Base-by-base conservation (phyloP, 345 rosid species). In the Murraya paniculata region DNA sequence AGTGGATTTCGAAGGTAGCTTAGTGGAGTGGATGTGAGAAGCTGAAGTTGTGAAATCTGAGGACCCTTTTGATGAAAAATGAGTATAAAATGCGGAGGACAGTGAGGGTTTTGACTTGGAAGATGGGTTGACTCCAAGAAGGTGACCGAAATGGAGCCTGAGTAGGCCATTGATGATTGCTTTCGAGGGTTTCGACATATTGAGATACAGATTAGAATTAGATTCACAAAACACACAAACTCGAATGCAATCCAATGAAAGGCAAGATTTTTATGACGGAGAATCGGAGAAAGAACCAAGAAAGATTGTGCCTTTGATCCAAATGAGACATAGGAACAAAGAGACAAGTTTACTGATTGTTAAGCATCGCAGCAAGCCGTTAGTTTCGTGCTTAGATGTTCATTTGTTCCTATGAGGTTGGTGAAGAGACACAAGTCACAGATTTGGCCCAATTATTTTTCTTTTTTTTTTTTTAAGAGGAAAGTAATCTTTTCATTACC, bases 141-240 rank as follows among this genome's bases (percentile, higher is more conserved):
- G 80, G 65, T 70, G 72, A 76, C 13, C 68, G 81, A 57, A 78
- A 30, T 83, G 91, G 30, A 69, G 76, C 6, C 77, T 85, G 74
- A 89, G 71, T 53, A 91, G 82, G 48, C 86, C 83, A 28, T 79
- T 75, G 79, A 87, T 78, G 78, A 79, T 72, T 78, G 84, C 84
- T 79, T 78, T 82, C 21, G 89, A 82, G 21, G 79, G 80, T 78
- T 84, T 87, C 71, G 87, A 84, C 92, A 89, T 87, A n/a, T 41
- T 61, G 28, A 11, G 38, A 6, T 25, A 4, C 22, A 62, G 35
- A 13, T 16, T 4, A 14, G 31, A 30, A 75, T 75, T 64, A 75
- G 64, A 75, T 76, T 76, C 79, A 67, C 24, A 36, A 53, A 14
- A 38, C 25, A 35, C 79, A 35, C 79, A 67, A 76, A 67, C 73